These are phyloP conservation scores for Solanum pinnatisectum DNA, from an alignment of 257 asterid genomes.

Conservation along the genomic window DNA sequence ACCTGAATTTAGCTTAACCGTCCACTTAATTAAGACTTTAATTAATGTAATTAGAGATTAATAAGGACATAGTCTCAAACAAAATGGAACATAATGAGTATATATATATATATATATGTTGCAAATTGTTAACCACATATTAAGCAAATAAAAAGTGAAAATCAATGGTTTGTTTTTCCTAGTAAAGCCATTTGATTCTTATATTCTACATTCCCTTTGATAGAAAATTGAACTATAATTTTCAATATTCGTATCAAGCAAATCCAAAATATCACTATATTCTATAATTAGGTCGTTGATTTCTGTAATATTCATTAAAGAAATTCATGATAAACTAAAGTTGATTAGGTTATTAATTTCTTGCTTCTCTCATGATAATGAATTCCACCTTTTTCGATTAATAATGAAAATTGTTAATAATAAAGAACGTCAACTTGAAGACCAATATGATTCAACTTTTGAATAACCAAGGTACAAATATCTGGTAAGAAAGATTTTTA, in stretches of 20 bases:
- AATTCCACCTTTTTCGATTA: not conserved
- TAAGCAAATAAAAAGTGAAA: not conserved
- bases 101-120: too few relatives aligned
- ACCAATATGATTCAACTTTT: not conserved
- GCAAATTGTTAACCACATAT: not conserved
- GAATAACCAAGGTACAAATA: not conserved
- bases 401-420: not conserved
- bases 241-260: conserved; percentile 46
- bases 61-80: not conserved
- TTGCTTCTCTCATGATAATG: not conserved
- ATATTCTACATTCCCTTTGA: conserved; percentile 12
- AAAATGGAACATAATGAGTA: not conserved
- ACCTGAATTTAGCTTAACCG: too few relatives aligned
- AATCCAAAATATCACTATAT: not conserved
- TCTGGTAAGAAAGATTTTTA: not conserved
- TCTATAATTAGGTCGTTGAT: not conserved
- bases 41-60: not conserved
- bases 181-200: not conserved
- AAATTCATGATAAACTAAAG: conserved; percentile 8
- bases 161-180: not conserved
- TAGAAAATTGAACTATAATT: not conserved
- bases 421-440: not conserved
- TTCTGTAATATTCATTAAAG: conserved; percentile 10
- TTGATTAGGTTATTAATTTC: not conserved
- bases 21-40: too few relatives aligned